phyloP scores from a whole-genome alignment of 2,329 filamentous ascomycete species.

The Monilinia vaccinii-corymbosi region DNA sequence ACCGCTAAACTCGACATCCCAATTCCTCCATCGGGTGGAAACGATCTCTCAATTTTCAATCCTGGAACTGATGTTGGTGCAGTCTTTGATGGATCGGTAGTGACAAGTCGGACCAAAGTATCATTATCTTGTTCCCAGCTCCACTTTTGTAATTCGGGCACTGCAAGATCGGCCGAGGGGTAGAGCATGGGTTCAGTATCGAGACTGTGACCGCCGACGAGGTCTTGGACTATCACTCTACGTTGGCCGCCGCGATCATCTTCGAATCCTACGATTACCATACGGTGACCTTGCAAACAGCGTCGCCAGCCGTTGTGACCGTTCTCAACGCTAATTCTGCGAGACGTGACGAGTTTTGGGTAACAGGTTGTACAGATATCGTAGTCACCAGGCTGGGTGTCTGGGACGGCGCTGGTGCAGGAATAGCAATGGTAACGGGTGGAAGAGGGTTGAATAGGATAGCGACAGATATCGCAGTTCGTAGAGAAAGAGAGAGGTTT shows the following conservation, averaged over 20 bases:
- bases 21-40: constrained; percentile 68
- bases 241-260: constrained; percentile 58
- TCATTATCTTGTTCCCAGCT: constrained; percentile 37
- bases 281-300: constrained; percentile 72
- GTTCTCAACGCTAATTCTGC: constrained; percentile 64
- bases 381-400: constrained; percentile 60
- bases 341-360: constrained; percentile 49
- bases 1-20: constrained; percentile 55
- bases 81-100: constrained; percentile 40
- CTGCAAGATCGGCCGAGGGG: constrained; percentile 19
- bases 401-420: constrained; percentile 50
- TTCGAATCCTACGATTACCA: constrained; percentile 71
- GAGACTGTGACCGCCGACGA: constrained; percentile 69
- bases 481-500: constrained; percentile 63
- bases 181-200: constrained; percentile 39
- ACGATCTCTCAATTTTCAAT: constrained; percentile 29
- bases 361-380: constrained; percentile 81
- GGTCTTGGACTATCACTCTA: constrained; percentile 58
- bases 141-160: constrained; percentile 39
- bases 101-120: constrained; percentile 39
- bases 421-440: constrained; percentile 71
- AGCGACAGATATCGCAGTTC: constrained; percentile 69
- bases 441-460: constrained; percentile 59
- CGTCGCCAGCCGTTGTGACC: constrained; percentile 75
- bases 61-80: constrained; percentile 24